Percentiles rank a stretch among this genome's conserved stretches.
These are phyloP conservation scores for Enterocytospora artemiae DNA, from an alignment of 371 early-diverging fungal species.

Conservation along the genomic window DNA sequence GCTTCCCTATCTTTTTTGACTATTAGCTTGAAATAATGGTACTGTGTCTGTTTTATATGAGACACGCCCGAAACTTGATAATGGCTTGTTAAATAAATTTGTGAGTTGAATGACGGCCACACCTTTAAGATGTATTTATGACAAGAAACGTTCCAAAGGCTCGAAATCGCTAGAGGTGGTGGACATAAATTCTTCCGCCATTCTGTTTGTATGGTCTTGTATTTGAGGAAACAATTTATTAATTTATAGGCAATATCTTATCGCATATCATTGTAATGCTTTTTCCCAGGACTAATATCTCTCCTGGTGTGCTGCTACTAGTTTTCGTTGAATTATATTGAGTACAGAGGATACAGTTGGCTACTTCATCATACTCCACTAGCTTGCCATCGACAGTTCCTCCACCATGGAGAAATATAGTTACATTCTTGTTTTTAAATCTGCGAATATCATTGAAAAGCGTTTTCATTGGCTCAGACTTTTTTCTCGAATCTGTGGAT, in stretches of 20 bases:
- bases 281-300: conserved; percentile 9
- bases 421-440: conserved; percentile 4
- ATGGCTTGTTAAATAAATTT: too few relatives aligned
- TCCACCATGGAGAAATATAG: background rate
- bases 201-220: background rate
- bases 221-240: background rate
- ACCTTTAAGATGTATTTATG: background rate
- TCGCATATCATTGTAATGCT: conserved; percentile 1
- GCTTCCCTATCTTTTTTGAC: too few relatives aligned
- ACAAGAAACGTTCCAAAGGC: background rate
- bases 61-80: too few relatives aligned
- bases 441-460: conserved; percentile 13
- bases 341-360: conserved; percentile 13
- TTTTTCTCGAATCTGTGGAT: background rate
- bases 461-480: background rate
- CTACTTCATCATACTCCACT: conserved; percentile 11
- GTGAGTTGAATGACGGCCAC: background rate
- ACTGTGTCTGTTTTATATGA: too few relatives aligned
- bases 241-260: background rate
- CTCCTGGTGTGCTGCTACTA: background rate
- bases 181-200: too few relatives aligned
- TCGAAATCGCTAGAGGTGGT: too few relatives aligned
- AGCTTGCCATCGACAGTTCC: conserved; percentile 3
- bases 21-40: too few relatives aligned
- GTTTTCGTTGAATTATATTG: background rate